phyloP scores from a whole-genome alignment of 371 early-diverging fungal species.

The Umbelopsis sp. region DNA sequence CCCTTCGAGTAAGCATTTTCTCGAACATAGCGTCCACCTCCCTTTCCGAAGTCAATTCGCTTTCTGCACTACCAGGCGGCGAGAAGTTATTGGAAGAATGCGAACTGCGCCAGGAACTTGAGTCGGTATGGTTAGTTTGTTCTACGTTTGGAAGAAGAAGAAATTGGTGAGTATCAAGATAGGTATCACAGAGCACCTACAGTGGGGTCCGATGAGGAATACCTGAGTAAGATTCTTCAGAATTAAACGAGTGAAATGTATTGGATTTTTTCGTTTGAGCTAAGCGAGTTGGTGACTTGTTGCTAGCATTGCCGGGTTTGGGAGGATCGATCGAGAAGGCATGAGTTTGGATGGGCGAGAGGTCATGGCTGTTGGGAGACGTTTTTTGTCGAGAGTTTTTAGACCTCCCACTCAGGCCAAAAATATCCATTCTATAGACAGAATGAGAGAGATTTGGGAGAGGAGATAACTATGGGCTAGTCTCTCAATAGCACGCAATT shows the following conservation, averaged over 20 bases:
- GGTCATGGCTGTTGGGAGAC: constrained; percentile 5
- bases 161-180: background rate
- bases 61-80: constrained; percentile 32
- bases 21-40: constrained; percentile 53
- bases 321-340: constrained; percentile 17
- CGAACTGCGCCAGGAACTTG: constrained; percentile 30
- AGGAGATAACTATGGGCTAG: background rate
- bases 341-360: constrained; percentile 7
- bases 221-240: constrained; percentile 31
- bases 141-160: background rate
- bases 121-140: constrained; percentile 17
- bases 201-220: background rate
- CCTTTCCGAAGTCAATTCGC: constrained; percentile 24
- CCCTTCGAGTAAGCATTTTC: constrained; percentile 52
- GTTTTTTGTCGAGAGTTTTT: constrained; percentile 11
- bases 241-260: constrained; percentile 10
- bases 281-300: constrained; percentile 13
- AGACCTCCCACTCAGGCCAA: constrained; percentile 31
- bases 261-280: background rate
- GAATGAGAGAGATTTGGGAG: background rate
- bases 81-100: constrained; percentile 31
- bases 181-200: background rate
- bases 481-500: constrained; percentile 8
- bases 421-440: constrained; percentile 31
- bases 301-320: constrained; percentile 23